These are phyloP conservation scores for Beauveria caledonica DNA, from an alignment of 2,329 filamentous ascomycete genomes.

Conservation along the genomic window DNA sequence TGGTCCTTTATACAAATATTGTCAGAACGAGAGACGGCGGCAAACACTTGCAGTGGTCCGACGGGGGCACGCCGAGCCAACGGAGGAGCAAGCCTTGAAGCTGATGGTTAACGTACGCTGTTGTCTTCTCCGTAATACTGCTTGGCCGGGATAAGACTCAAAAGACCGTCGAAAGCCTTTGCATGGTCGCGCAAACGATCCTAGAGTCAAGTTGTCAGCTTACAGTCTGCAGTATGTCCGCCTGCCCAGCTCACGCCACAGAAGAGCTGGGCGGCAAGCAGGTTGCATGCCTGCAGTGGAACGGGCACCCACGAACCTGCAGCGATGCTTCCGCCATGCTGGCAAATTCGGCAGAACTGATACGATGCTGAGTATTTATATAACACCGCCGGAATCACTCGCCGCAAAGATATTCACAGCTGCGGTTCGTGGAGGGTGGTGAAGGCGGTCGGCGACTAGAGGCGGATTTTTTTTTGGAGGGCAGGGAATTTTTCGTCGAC, in stretches of 20 bases:
- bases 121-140: conserved; percentile 84
- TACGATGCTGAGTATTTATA: neutral
- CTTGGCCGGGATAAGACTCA: conserved; percentile 84
- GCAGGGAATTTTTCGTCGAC: conserved; percentile 11
- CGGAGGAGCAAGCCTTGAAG: neutral
- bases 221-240: neutral
- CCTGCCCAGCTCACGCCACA: neutral
- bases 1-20: conserved; percentile 56
- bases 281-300: conserved; percentile 11
- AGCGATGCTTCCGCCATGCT: conserved; percentile 38
- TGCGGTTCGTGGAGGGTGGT: conserved; percentile 3
- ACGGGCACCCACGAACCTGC: conserved; percentile 33
- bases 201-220: conserved; percentile 23
- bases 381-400: neutral
- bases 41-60: conserved; percentile 4
- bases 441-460: conserved; percentile 14
- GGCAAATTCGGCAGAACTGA: neutral
- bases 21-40: neutral
- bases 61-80: conserved; percentile 5
- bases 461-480: conserved; percentile 14
- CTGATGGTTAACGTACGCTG: conserved; percentile 51
- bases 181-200: conserved; percentile 51
- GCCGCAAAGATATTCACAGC: neutral
- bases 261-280: neutral
- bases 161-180: conserved; percentile 75